Evolutionary conservation across 768 basidiomycete species (phyloP).

Genomic region (Lactifluus subvellereus): DNA sequence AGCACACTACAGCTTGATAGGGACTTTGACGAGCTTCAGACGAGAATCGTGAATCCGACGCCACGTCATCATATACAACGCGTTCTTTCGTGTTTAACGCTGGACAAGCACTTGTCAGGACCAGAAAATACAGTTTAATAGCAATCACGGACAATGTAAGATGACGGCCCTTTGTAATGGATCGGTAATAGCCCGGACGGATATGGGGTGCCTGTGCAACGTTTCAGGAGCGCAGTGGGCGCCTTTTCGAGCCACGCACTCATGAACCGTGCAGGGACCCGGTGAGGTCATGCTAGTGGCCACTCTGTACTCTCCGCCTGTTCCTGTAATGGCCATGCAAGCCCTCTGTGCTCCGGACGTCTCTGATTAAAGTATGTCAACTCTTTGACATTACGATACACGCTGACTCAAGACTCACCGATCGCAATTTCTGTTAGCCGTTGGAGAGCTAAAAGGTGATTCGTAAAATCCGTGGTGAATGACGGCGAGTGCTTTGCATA

Average conservation of each 20-base stretch:
- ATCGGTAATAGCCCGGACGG: slow-evolving; percentile 52
- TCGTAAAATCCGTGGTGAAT: slow-evolving; percentile 24
- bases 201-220: slow-evolving; percentile 47
- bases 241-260: slow-evolving; percentile 39
- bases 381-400: background rate
- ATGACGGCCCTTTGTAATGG: slow-evolving; percentile 64
- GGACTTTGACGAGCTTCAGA: slow-evolving; percentile 58
- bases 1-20: slow-evolving; percentile 57
- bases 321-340: slow-evolving; percentile 61
- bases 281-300: slow-evolving; percentile 60
- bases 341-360: slow-evolving; percentile 62
- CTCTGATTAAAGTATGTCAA: slow-evolving; percentile 34
- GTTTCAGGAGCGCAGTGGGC: slow-evolving; percentile 1
- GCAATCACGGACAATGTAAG: slow-evolving; percentile 46
- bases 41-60: slow-evolving; percentile 60
- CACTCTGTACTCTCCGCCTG: slow-evolving; percentile 65
- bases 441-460: slow-evolving; percentile 42
- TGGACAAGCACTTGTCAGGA: slow-evolving; percentile 26
- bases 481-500: slow-evolving; percentile 24
- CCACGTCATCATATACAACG: slow-evolving; percentile 54
- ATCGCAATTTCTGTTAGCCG: slow-evolving; percentile 67
- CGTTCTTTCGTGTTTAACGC: slow-evolving; percentile 63
- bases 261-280: slow-evolving; percentile 58
- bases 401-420: slow-evolving; percentile 34
- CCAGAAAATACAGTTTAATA: background rate